These are phyloP conservation scores for Malassezia furfur DNA, from an alignment of 1,284 basidiomycete species.

Conservation along the genomic window DNA sequence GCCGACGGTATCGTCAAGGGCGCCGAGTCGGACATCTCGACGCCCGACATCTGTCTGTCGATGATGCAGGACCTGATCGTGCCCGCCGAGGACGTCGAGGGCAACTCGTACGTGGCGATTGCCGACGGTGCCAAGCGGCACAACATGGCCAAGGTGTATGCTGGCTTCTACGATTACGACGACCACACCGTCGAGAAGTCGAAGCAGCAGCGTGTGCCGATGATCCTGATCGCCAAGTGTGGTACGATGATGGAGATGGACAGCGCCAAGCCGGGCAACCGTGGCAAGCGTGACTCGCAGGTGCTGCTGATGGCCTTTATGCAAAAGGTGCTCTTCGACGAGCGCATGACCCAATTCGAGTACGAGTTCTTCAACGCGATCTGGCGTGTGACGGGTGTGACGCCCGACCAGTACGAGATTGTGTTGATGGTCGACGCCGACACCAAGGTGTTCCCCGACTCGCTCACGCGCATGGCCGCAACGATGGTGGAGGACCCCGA, in stretches of 20 bases:
- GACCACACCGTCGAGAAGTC: conserved; percentile 77
- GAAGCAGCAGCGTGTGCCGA: conserved; percentile 93
- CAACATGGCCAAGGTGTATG: conserved; percentile 98
- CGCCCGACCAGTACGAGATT: conserved; percentile 50
- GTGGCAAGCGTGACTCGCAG: conserved; percentile 96
- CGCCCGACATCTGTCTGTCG: conserved; percentile 78
- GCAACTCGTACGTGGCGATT: conserved; percentile 94
- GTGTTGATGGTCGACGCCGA: conserved; percentile 52
- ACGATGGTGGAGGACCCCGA: conserved; percentile 52
- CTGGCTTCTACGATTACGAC: conserved; percentile 95
- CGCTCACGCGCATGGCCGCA: conserved; percentile 50
- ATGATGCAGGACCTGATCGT: conserved; percentile 98
- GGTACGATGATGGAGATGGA: conserved; percentile 63
- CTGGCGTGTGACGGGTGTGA: conserved; percentile 51
- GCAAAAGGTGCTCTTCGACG: conserved; percentile 53
- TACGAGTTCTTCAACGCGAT: conserved; percentile 53
- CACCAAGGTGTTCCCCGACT: conserved; percentile 51
- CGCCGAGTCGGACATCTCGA: conserved; percentile 46
- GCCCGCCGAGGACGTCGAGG: conserved; percentile 73
- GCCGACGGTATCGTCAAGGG: conserved; percentile 98
- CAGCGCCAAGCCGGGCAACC: conserved; percentile 91
- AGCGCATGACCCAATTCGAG: conserved; percentile 52
- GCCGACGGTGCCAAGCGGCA: conserved; percentile 97
- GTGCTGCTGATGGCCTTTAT: conserved; percentile 56
- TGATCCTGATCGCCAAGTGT: conserved; percentile 81